Base-by-base conservation (phyloP, 176 grass and related monocot species). In the Alloteropsis semialata region DNA sequence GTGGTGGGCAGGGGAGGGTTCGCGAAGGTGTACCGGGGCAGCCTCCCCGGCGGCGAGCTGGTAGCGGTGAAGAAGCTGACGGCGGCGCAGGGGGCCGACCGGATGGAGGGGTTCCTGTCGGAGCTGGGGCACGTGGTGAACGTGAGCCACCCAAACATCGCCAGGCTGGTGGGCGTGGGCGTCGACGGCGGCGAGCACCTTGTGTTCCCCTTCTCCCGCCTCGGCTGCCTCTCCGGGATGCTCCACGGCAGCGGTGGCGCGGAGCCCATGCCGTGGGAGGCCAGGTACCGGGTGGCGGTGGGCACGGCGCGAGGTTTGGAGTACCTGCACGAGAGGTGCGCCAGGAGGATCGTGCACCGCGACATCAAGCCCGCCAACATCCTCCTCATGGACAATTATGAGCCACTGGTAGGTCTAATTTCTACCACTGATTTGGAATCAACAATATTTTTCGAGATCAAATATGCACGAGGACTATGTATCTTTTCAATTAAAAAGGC, bases 341-440 rank as follows among this genome's bases (percentile, higher is more conserved):
- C 88, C 0, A 36, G 92, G 55, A 65, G 96, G 48, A 98, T 98
- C 73, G 94, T 98, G 37, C 96, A 93, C 46, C 75, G 96, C 5
- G 96, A 95, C 37, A 91, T 98, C 69, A 98, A 98, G 78, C 86
- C 88, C 0, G 84, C 82, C 2, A 98, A 98, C 24, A 90, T 95
- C 64, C 82, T 98, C 21, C 86, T 98, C 75, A 84, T 78, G 59
- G 87, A 91, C 42, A 82, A 91, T 71, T 93, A 82, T 50, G 90
- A 98, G 54, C 87, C 92, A 0, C 48, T 89, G 88, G 94, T 97
- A 44, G 11, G 42, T 50, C 73, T n/a, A n/a, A n/a, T n/a, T n/a
- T n/a, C n/a, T n/a, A n/a, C n/a, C n/a, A n/a, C n/a, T n/a, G n/a
- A n/a, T n/a, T n/a, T n/a, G n/a, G n/a, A n/a, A n/a, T n/a, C n/a